phyloP scores from a whole-genome alignment of 164 flowering plant species.

The Kalanchoe fedtschenkoi region DNA sequence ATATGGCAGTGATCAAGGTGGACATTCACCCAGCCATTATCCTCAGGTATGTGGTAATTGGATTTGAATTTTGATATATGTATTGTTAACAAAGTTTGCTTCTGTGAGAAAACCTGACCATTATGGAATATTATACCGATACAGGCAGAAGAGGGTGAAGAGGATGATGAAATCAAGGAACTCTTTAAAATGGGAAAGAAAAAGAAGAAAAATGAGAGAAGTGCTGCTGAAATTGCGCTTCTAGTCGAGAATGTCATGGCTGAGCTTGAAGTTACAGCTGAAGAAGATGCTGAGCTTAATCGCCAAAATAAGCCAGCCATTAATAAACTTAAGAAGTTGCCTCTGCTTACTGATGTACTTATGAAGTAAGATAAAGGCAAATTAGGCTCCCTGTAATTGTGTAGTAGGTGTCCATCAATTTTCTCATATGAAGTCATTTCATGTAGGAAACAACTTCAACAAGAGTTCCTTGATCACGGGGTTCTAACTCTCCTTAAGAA shows the following conservation, averaged over 20 bases:
- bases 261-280: constrained; percentile 89
- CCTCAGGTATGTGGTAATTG: constrained; percentile 49
- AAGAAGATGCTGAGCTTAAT: constrained; percentile 87
- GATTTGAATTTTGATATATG: background rate
- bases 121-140: background rate
- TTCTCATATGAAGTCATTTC: constrained; percentile 2
- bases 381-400: background rate
- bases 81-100: background rate
- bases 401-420: background rate
- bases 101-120: background rate
- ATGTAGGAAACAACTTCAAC: constrained; percentile 83
- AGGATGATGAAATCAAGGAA: constrained; percentile 66
- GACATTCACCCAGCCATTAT: constrained; percentile 40
- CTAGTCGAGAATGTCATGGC: constrained; percentile 91
- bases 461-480: constrained; percentile 90
- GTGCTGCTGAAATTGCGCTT: constrained; percentile 79
- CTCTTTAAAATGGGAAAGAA: constrained; percentile 79
- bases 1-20: constrained; percentile 57
- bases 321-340: constrained; percentile 86
- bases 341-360: constrained; percentile 82
- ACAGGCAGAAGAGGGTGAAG: constrained; percentile 83
- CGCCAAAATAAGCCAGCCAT: constrained; percentile 79
- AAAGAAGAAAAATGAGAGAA: constrained; percentile 80
- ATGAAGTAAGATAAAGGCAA: constrained; percentile 45
- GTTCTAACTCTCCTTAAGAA: constrained; percentile 65